Evolutionary conservation across 306 rosid genomes (phyloP), one percentile per base, ranked within the genome.

Genomic region (Sicyos edulis): DNA sequence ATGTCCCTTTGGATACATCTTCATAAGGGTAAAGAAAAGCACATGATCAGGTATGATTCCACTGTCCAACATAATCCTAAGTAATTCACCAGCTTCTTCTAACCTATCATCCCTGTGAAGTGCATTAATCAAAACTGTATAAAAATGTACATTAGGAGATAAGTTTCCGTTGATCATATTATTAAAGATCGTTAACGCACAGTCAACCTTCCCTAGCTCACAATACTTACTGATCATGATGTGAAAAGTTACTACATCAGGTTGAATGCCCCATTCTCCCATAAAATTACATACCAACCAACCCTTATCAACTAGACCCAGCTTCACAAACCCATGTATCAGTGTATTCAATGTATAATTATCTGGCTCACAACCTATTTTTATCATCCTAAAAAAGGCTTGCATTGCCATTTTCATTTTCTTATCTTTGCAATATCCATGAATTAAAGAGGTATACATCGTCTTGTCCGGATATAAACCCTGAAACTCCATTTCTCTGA

Each of bases 21-120:
- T 84, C 70, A 32, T 70, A 40, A 78, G 80, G 32, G 69, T 72
- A 10, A 84, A 70, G 70, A 75, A 84, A 37, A 84, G 71, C 53
- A 84, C 81, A 47, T 81, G 87, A 76, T 84, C 87, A 76, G 87
- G 87, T 70, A 78, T 40, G 67, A 78, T 78, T 56, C 80, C 83
- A 7, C 34, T 73, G 34, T 70, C 76, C 58, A 80, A 29, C 77
- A 84, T 81, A 54, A 10, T 71, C 61, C 63, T 21, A 57, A 24
- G 74, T 60, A 84, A 65, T n/a, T 69, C 83, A 63, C 45, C 51
- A 44, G 50, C 58, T 78, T 76, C 67, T 53, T 24, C 50, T 32
- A 81, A 55, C 75, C 71, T 74, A 16, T 78, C 79, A 76, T 74
- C 78, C 81, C 75, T 81, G 72, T 62, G 53, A 16, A 84, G 76